Evolutionary conservation across 1,284 basidiomycete genomes (phyloP).

Genomic region (Naganishia liquefaciens): DNA sequence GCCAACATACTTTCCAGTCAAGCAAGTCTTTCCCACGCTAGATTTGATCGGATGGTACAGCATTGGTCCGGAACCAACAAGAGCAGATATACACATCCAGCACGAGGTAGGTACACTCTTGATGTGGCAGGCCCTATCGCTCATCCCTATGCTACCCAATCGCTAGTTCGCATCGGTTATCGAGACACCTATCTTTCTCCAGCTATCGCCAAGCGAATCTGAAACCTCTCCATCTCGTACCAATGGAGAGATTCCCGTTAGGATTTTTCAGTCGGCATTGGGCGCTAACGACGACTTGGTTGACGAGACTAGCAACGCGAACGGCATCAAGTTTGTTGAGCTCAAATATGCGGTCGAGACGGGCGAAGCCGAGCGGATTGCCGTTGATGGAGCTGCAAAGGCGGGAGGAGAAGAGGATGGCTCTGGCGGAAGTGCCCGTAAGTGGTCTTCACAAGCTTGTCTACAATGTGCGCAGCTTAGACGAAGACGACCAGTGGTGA

Average conservation of each 20-base stretch:
- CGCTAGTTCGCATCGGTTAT: slow-evolving; percentile 56
- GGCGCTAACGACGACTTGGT: slow-evolving; percentile 63
- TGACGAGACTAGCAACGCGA: slow-evolving; percentile 3
- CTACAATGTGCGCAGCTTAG: background rate
- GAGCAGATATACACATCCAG: slow-evolving; percentile 76
- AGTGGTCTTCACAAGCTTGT: slow-evolving; percentile 34
- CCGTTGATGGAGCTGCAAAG: slow-evolving; percentile 91
- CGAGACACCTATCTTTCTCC: slow-evolving; percentile 57
- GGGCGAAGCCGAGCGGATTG: slow-evolving; percentile 96
- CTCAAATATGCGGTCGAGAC: slow-evolving; percentile 80
- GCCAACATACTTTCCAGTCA: slow-evolving; percentile 62
- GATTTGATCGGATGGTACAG: slow-evolving; percentile 98
- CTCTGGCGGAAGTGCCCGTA: slow-evolving; percentile 66
- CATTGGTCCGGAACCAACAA: slow-evolving; percentile 69
- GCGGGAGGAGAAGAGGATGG: slow-evolving; percentile 66
- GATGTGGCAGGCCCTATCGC: slow-evolving; percentile 53
- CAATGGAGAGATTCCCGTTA: slow-evolving; percentile 70
- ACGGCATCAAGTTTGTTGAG: slow-evolving; percentile 62
- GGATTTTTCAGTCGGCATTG: slow-evolving; percentile 83
- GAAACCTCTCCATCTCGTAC: slow-evolving; percentile 41
- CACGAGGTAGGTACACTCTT: slow-evolving; percentile 64
- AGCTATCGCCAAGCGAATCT: slow-evolving; percentile 52
- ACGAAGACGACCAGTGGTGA: slow-evolving; percentile 65
- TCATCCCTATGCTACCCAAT: slow-evolving; percentile 48
- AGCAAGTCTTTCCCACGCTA: slow-evolving; percentile 94